Percentiles rank a stretch among this genome's conserved stretches.
phyloP scores from a whole-genome alignment of 768 basidiomycete genomes.

The Candolleomyces aberdarensis region DNA sequence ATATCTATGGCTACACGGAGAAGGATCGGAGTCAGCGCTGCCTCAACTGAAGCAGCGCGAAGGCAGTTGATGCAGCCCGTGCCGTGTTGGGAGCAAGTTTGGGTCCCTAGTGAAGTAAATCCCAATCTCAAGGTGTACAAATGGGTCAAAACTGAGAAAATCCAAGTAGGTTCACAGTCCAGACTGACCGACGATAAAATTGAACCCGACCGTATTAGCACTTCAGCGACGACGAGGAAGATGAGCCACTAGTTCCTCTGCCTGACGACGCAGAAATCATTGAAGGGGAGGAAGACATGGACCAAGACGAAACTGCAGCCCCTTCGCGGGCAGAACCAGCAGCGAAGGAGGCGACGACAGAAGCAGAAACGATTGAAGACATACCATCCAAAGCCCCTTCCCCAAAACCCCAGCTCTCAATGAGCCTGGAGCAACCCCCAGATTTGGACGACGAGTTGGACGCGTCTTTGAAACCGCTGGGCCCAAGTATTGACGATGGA shows the following conservation, averaged over 20 bases:
- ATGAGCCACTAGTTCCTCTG: constrained; percentile 78
- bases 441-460: constrained; percentile 41
- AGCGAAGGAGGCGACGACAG: constrained; percentile 18
- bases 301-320: constrained; percentile 60
- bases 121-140: constrained; percentile 62
- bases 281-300: constrained; percentile 74
- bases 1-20: constrained; percentile 64
- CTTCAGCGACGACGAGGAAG: constrained; percentile 86
- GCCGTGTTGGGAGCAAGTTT: constrained; percentile 80
- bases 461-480: constrained; percentile 55
- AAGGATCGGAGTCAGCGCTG: constrained; percentile 72
- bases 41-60: constrained; percentile 77
- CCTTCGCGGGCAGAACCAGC: constrained; percentile 26
- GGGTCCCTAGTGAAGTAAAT: constrained; percentile 58
- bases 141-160: constrained; percentile 80
- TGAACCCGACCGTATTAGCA: constrained; percentile 44
- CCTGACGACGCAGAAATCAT: constrained; percentile 75
- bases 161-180: constrained; percentile 50
- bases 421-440: constrained; percentile 41
- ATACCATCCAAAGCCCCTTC: constrained; percentile 52
- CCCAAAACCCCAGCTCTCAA: constrained; percentile 61
- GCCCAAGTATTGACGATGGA: constrained; percentile 37
- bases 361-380: constrained; percentile 36
- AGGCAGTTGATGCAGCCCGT: constrained; percentile 88
- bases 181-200: neutral